These are phyloP conservation scores for Garcia nutans DNA, from an alignment of 345 rosid genomes.

Conservation along the genomic window DNA sequence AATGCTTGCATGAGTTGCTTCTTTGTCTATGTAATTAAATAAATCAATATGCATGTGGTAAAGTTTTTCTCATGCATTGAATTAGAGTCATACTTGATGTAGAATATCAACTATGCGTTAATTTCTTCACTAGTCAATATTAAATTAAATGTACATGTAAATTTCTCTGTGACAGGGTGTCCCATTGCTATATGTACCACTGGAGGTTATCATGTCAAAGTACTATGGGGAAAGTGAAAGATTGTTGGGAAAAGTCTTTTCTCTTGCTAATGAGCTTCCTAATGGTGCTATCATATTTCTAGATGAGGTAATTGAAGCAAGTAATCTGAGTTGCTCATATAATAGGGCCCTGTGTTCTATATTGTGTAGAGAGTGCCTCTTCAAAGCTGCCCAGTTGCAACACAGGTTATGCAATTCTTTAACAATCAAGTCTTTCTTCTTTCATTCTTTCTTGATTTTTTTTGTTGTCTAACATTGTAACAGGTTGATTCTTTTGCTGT, in stretches of 20 bases:
- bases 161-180: slow-evolving; percentile 57
- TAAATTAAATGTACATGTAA: background rate
- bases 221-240: slow-evolving; percentile 95
- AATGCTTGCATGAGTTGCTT: background rate
- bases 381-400: background rate
- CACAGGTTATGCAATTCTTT: background rate
- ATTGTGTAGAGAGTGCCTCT: background rate
- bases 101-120: background rate
- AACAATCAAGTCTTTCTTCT: background rate
- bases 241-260: slow-evolving; percentile 73
- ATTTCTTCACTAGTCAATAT: slow-evolving; percentile 9
- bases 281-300: slow-evolving; percentile 82
- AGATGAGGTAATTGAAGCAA: slow-evolving; percentile 67
- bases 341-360: background rate
- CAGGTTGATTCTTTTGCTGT: slow-evolving; percentile 95
- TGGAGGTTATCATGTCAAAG: slow-evolving; percentile 84
- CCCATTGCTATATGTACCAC: slow-evolving; percentile 83
- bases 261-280: slow-evolving; percentile 82
- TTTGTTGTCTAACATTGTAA: slow-evolving; percentile 5
- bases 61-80: background rate
- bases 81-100: background rate
- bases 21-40: background rate
- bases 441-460: background rate
- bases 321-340: background rate
- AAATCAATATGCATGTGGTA: background rate